Conservation (phyloP, 2,329 filamentous ascomycete species). For the Chaetomiaceae sp. region DNA sequence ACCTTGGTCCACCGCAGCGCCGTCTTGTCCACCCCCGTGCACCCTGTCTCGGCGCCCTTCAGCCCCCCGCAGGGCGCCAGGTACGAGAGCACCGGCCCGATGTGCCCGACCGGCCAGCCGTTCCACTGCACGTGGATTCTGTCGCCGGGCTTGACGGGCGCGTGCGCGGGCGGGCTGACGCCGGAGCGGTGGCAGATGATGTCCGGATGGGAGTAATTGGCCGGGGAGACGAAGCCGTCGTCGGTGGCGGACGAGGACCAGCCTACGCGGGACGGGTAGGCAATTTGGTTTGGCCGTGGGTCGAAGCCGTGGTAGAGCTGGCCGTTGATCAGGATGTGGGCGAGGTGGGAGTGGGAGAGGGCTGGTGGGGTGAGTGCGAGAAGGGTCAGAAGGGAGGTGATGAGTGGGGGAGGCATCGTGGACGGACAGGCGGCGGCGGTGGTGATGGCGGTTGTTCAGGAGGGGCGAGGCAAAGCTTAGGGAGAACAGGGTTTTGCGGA, state of each 20-base stretch:
- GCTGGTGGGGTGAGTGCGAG: not conserved
- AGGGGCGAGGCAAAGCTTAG: no score
- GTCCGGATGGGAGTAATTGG: slow-evolving; percentile 43
- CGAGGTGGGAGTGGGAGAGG: slow-evolving; percentile 31
- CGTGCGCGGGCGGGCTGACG: slow-evolving; percentile 46
- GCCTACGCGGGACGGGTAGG: slow-evolving; percentile 38
- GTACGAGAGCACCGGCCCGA: slow-evolving; percentile 41
- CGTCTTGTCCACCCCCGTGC: slow-evolving; percentile 37
- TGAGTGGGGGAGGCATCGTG: slow-evolving; percentile 9
- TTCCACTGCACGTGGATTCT: slow-evolving; percentile 58
- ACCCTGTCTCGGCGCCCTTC: slow-evolving; percentile 27
- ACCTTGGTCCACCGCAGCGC: slow-evolving; percentile 43
- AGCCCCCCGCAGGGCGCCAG: slow-evolving; percentile 33
- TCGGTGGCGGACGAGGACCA: slow-evolving; percentile 51
- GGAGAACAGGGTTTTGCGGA: no score
- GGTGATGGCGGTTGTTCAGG: not conserved
- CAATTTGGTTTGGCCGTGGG: slow-evolving; percentile 18
- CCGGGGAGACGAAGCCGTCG: slow-evolving; percentile 48
- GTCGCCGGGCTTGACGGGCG: slow-evolving; percentile 53
- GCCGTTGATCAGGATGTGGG: slow-evolving; percentile 41
- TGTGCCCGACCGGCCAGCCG: slow-evolving; percentile 52
- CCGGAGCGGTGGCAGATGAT: slow-evolving; percentile 61
- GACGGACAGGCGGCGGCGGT: no score
- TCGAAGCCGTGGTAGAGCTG: slow-evolving; percentile 42
- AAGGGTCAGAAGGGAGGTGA: slow-evolving; percentile 11